phyloP scores from a whole-genome alignment of 2,329 filamentous ascomycete species.

The Neurospora sp. region DNA sequence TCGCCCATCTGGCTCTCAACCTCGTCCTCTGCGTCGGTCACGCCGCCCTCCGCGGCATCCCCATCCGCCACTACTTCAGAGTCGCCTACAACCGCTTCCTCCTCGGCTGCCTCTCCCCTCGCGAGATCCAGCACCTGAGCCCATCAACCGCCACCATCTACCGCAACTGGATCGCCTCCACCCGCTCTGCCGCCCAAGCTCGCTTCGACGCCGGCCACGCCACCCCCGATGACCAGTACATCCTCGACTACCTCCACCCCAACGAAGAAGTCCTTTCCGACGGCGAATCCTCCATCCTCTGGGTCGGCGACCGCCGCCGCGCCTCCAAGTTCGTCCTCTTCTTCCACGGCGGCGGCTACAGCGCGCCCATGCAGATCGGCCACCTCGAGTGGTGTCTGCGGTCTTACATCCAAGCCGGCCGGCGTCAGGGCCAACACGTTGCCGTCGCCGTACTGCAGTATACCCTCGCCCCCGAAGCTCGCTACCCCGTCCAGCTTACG shows the following conservation, averaged over 20 bases:
- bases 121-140: slow-evolving; percentile 11
- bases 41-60: slow-evolving; percentile 11
- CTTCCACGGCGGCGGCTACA: slow-evolving; percentile 23
- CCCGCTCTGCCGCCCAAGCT: not conserved
- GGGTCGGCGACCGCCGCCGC: slow-evolving; percentile 20
- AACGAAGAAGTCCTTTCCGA: slow-evolving; percentile 16
- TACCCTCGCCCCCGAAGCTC: slow-evolving; percentile 21
- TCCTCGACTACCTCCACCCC: slow-evolving; percentile 4
- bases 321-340: slow-evolving; percentile 22
- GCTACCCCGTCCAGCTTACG: slow-evolving; percentile 23
- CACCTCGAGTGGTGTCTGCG: slow-evolving; percentile 22
- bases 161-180: slow-evolving; percentile 9
- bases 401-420: slow-evolving; percentile 14
- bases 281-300: slow-evolving; percentile 17
- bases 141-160: slow-evolving; percentile 9
- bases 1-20: slow-evolving; percentile 17
- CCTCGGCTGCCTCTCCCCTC: slow-evolving; percentile 8
- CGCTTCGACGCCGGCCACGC: not conserved
- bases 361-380: slow-evolving; percentile 12
- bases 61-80: slow-evolving; percentile 7
- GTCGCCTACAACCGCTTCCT: slow-evolving; percentile 12
- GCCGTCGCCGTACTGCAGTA: slow-evolving; percentile 27
- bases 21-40: slow-evolving; percentile 11
- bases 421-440: slow-evolving; percentile 10
- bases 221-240: not conserved